Evolutionary conservation across 768 basidiomycete species (phyloP).

Genomic region (Panaeolus cyanescens): DNA sequence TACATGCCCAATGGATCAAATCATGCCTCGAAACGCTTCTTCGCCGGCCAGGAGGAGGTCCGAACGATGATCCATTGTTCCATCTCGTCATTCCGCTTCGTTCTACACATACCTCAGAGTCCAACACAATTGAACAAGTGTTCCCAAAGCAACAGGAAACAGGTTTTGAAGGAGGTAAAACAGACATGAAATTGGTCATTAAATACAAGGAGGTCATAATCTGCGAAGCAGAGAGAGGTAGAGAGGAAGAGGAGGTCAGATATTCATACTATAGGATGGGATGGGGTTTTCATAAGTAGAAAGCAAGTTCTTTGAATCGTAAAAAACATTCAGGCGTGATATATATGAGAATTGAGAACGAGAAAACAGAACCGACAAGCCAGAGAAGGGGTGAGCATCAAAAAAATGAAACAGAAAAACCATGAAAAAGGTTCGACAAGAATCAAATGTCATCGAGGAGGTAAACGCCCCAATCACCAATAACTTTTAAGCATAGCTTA

Average conservation of each 20-base stretch:
- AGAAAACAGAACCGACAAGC: background rate
- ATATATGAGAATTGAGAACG: background rate
- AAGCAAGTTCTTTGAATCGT: background rate
- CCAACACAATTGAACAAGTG: constrained; percentile 53
- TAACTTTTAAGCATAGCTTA: background rate
- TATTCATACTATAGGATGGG: constrained; percentile 76
- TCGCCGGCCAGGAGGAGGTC: constrained; percentile 21
- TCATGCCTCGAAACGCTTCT: constrained; percentile 56
- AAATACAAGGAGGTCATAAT: constrained; percentile 53
- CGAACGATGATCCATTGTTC: constrained; percentile 39
- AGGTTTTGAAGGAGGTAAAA: constrained; percentile 7
- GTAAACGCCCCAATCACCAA: background rate
- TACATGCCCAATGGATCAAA: constrained; percentile 74
- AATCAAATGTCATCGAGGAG: background rate
- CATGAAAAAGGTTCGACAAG: background rate
- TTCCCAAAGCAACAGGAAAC: constrained; percentile 34
- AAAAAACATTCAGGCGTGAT: background rate
- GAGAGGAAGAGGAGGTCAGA: constrained; percentile 51
- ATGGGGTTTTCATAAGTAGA: constrained; percentile 41
- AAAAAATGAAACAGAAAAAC: background rate
- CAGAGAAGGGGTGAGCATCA: background rate
- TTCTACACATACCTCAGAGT: constrained; percentile 61
- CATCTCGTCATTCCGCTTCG: constrained; percentile 82
- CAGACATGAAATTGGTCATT: constrained; percentile 43
- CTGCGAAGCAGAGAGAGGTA: constrained; percentile 50